Evolutionary conservation across 192 early-diverging fungal genomes (phyloP).

Genomic region (Entomortierella parvispora): DNA sequence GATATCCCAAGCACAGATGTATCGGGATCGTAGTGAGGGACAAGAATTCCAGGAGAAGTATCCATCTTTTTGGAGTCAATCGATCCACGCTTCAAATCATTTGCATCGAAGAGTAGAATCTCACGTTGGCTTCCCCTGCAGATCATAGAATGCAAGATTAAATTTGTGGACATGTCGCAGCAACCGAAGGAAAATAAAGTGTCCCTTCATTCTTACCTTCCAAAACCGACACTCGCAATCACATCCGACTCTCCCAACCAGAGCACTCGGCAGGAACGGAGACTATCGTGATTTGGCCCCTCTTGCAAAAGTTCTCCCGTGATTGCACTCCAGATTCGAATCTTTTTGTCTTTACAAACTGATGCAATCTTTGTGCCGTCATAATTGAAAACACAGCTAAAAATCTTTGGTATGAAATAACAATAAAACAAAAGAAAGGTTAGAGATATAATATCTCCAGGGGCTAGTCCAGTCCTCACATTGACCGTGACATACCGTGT

Average conservation of each 20-base stretch:
- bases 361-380: conserved; percentile 76
- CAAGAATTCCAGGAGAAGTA: conserved; percentile 79
- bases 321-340: conserved; percentile 73
- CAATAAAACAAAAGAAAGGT: background rate
- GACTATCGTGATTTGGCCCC: conserved; percentile 74
- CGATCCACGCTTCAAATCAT: conserved; percentile 50
- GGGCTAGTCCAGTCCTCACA: background rate
- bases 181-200: background rate
- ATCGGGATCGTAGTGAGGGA: conserved; percentile 76
- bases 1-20: conserved; percentile 72
- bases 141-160: background rate
- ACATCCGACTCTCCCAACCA: conserved; percentile 70
- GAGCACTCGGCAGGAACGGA: conserved; percentile 68
- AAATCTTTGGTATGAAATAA: conserved; percentile 47
- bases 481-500: conserved; percentile 20
- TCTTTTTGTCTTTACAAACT: conserved; percentile 70
- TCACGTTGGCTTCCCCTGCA: conserved; percentile 74
- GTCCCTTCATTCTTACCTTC: conserved; percentile 46
- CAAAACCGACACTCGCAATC: conserved; percentile 79
- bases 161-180: background rate
- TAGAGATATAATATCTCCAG: background rate
- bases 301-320: conserved; percentile 65
- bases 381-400: conserved; percentile 64
- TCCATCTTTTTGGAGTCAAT: conserved; percentile 67
- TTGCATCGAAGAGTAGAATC: conserved; percentile 62